These are phyloP conservation scores for Hypsizygus marmoreus DNA, from an alignment of 768 basidiomycete genomes.

Conservation along the genomic window DNA sequence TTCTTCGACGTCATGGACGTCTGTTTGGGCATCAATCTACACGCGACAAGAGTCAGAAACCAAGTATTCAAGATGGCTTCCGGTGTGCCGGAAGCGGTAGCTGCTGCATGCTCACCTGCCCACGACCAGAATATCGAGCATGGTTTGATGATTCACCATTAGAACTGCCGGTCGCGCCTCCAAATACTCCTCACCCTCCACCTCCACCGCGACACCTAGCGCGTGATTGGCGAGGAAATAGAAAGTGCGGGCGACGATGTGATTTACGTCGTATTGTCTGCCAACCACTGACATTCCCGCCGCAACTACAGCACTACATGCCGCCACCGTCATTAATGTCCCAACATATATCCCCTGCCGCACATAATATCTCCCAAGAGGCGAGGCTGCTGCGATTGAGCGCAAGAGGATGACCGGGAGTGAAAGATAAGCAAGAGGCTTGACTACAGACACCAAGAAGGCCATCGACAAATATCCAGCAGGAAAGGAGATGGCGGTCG, in stretches of 20 bases:
- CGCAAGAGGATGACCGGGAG: conserved; percentile 70
- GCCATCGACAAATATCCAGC: conserved; percentile 48
- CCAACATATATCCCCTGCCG: conserved; percentile 73
- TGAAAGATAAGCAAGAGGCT: conserved; percentile 76
- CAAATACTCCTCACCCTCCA: conserved; percentile 88
- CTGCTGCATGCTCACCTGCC: conserved; percentile 58
- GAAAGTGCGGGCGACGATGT: conserved; percentile 81
- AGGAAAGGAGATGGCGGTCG: conserved; percentile 16
- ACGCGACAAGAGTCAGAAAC: conserved; percentile 7
- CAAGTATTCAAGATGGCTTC: conserved; percentile 6
- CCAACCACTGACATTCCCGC: conserved; percentile 68
- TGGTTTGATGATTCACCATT: conserved; percentile 91
- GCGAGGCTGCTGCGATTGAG: conserved; percentile 55
- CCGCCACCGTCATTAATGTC: conserved; percentile 67
- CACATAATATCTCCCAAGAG: conserved; percentile 69
- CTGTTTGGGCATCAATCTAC: conserved; percentile 77
- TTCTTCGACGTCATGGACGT: conserved; percentile 93
- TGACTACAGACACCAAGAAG: conserved; percentile 58
- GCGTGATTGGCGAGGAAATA: conserved; percentile 65
- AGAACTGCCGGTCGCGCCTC: conserved; percentile 70
- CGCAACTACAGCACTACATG: conserved; percentile 70
- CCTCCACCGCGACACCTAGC: conserved; percentile 67
- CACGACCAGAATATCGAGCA: conserved; percentile 83
- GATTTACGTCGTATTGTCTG: conserved; percentile 77
- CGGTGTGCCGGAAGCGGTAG: conserved; percentile 10